Evolutionary conservation across 805 yeast genomes (phyloP), one percentile per base, ranked within the genome.

Genomic region (Zygoascus flipseniorum): DNA sequence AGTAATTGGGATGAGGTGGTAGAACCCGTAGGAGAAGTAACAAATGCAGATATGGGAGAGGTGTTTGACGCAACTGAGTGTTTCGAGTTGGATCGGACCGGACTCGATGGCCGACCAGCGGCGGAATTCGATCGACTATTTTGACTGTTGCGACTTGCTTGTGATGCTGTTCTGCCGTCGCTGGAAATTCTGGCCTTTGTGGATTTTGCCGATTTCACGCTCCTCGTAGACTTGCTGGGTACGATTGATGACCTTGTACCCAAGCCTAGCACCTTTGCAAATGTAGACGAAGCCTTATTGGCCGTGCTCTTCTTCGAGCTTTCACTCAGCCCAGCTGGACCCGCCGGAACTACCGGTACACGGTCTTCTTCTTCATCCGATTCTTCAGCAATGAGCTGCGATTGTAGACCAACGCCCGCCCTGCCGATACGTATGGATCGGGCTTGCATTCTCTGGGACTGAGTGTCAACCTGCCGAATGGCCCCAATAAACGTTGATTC

Each of bases 391-490:
- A 63, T 61, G 42, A 58, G 37, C 18, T 64, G 61, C 14, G 51
- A 51, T 43, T 62, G 65, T 28, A 60, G 57, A 43, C 62, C 63
- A 35, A 58, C 28, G 1, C 53, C 52, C 18, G 31, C 32, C 47
- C 51, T 55, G 41, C 59, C 61, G 13, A 76, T 55, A 71, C 70
- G 50, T 67, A 77, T 43, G 20, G 62, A 58, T 28, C 57, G 60
- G 10, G 64, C 64, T 14, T 55, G 54, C 46, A 52, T 51, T 26
- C 65, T 51, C 51, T 54, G 55, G 11, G 53, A 49, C 5, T 11
- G 13, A 16, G 54, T 41, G n/a, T 37, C 53, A 20, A 51, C 51
- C 23, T 52, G 52, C 47, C 53, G 56, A 5, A 56, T 56, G 44
- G 58, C 46, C 8, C 28, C 53, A 28, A 44, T 28, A 20, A 39